Evolutionary conservation across 495 filamentous ascomycete species (phyloP).

Genomic region (Geoglossum glabrum): DNA sequence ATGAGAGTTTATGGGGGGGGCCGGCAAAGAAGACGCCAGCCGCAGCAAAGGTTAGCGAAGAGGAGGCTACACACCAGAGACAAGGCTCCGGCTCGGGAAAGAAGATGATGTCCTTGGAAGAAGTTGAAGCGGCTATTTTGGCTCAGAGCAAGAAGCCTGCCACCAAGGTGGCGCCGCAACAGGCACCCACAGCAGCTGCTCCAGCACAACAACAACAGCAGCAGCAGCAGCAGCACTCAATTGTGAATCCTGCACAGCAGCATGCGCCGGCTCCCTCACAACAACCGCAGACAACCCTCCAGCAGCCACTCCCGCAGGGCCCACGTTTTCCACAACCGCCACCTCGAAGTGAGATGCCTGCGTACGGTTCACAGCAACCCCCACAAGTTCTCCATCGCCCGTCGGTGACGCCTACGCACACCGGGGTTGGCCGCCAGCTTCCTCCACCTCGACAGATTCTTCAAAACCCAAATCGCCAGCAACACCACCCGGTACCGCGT

Average conservation of each 20-base stretch:
- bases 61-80: constrained; percentile 4
- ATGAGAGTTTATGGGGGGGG: constrained; percentile 81
- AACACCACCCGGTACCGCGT: neutral
- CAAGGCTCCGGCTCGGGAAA: constrained; percentile 24
- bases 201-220: constrained; percentile 11
- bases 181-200: constrained; percentile 6
- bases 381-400: constrained; percentile 29
- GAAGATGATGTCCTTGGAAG: constrained; percentile 90
- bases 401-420: constrained; percentile 11
- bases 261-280: constrained; percentile 8
- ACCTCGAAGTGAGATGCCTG: constrained; percentile 27
- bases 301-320: constrained; percentile 16
- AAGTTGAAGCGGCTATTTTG: constrained; percentile 88
- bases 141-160: constrained; percentile 35
- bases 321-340: constrained; percentile 18
- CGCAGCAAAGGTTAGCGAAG: neutral
- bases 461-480: constrained; percentile 27
- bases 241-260: neutral
- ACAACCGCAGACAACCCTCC: constrained; percentile 11
- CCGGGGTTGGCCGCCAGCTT: constrained; percentile 3
- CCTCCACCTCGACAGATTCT: constrained; percentile 25
- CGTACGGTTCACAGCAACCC: constrained; percentile 6
- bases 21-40: constrained; percentile 33
- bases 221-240: too few species aligned
- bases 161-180: neutral